A percentile compares a stretch with the other conserved stretches of the same genome.
These are phyloP conservation scores for Penicillium sp. DNA, from an alignment of 2,329 filamentous ascomycete genomes.

Conservation along the genomic window DNA sequence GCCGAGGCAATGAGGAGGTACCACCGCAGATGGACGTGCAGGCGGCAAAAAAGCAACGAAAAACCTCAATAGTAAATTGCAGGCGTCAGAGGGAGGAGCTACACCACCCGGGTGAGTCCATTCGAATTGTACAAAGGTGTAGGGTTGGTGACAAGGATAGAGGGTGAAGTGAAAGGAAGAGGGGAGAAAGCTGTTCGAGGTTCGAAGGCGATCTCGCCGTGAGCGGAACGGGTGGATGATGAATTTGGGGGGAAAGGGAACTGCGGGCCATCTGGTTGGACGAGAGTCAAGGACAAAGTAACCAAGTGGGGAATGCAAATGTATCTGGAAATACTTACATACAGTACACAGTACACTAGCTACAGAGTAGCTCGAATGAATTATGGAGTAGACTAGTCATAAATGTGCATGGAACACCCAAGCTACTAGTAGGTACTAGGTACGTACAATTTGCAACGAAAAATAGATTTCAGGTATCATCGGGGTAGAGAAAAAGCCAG, in stretches of 20 bases:
- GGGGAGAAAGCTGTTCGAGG: constrained; percentile 10
- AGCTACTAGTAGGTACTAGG: background rate
- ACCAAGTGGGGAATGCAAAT: background rate
- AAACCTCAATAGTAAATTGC: constrained; percentile 18
- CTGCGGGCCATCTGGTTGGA: constrained; percentile 2
- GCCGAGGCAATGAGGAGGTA: constrained; percentile 27
- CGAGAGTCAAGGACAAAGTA: background rate
- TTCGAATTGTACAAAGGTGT: constrained; percentile 1
- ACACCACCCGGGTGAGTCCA: constrained; percentile 22
- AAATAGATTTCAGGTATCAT: constrained; percentile 27
- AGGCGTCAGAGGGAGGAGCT: constrained; percentile 11
- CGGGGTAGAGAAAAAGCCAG: constrained; percentile 1
- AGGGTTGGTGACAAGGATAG: background rate
- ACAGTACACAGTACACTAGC: too few species aligned
- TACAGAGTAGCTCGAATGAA: too few species aligned
- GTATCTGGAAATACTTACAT: too few species aligned
- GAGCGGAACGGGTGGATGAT: constrained; percentile 7
- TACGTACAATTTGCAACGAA: constrained; percentile 14
- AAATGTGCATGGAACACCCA: background rate
- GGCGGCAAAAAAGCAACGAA: constrained; percentile 28
- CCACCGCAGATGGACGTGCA: constrained; percentile 30
- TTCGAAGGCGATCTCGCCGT: constrained; percentile 13
- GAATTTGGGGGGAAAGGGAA: background rate
- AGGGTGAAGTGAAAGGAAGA: constrained; percentile 8
- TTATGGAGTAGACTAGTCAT: too few species aligned